Evolutionary conservation across 1,139 yeast genomes (phyloP).

Genomic region (Geotrichum histeridarum): DNA sequence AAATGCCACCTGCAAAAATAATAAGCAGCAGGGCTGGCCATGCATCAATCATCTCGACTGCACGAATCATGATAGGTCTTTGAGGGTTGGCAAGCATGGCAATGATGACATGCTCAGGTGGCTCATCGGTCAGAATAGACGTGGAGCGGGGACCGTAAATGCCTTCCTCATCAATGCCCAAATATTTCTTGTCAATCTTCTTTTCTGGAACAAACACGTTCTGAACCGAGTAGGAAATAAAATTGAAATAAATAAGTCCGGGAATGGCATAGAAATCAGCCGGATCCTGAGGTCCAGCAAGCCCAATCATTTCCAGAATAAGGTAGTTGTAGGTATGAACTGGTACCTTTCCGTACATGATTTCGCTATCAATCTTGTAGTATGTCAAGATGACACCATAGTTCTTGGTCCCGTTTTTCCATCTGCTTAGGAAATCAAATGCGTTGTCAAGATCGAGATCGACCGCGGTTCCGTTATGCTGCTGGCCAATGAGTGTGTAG

Average conservation of each 20-base stretch:
- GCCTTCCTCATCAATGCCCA: neutral
- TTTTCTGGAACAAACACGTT: conserved; percentile 1
- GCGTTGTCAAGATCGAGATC: neutral
- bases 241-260: conserved; percentile 2
- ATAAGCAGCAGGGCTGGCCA: conserved; percentile 4
- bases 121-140: neutral
- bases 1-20: neutral
- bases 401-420: neutral
- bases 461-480: neutral
- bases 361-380: neutral
- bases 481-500: neutral
- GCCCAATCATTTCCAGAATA: neutral
- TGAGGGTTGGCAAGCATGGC: conserved; percentile 4
- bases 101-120: conserved; percentile 4
- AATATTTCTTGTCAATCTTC: neutral
- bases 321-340: conserved; percentile 3
- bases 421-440: neutral
- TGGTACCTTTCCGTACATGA: neutral
- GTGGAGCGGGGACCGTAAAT: conserved; percentile 3
- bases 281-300: neutral
- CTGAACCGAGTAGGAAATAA: neutral
- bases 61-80: neutral
- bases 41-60: conserved; percentile 3
- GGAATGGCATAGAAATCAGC: neutral
- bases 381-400: neutral